Conservation (phyloP, 2,329 filamentous ascomycete genomes). For the Sclerotinia borealis region DNA sequence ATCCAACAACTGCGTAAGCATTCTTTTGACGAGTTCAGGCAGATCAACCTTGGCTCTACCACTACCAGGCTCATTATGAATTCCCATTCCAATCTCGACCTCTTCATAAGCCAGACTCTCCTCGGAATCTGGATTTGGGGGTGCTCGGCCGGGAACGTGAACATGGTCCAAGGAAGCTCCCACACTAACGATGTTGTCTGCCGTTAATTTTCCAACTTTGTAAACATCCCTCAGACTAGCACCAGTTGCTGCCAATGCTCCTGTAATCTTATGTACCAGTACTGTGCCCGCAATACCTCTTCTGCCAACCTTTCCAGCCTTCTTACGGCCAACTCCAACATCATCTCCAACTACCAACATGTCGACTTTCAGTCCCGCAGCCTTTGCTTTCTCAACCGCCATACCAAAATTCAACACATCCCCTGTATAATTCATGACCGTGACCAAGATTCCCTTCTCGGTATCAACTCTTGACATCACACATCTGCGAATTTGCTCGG, state of each 20-base stretch:
- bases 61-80: slow-evolving; percentile 59
- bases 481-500: slow-evolving; percentile 74
- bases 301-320: slow-evolving; percentile 85
- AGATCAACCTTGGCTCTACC: slow-evolving; percentile 44
- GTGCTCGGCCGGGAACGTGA: slow-evolving; percentile 76
- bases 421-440: slow-evolving; percentile 93
- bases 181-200: slow-evolving; percentile 75
- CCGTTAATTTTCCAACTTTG: slow-evolving; percentile 62
- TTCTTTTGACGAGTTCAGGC: slow-evolving; percentile 47
- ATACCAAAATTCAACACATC: slow-evolving; percentile 90
- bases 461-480: slow-evolving; percentile 68
- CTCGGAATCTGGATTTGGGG: slow-evolving; percentile 46
- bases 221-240: slow-evolving; percentile 63
- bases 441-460: slow-evolving; percentile 72
- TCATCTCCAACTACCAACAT: slow-evolving; percentile 93
- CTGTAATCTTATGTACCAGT: slow-evolving; percentile 83
- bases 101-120: slow-evolving; percentile 50
- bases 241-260: slow-evolving; percentile 72
- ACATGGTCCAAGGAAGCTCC: slow-evolving; percentile 84
- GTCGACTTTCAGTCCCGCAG: slow-evolving; percentile 68
- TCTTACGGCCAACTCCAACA: slow-evolving; percentile 75
- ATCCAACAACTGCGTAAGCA: slow-evolving; percentile 61
- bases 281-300: slow-evolving; percentile 89
- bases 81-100: slow-evolving; percentile 66
- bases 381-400: slow-evolving; percentile 85